These are phyloP conservation scores for Penicillium dipodomyicola DNA, from an alignment of 495 filamentous ascomycete genomes.

Conservation along the genomic window DNA sequence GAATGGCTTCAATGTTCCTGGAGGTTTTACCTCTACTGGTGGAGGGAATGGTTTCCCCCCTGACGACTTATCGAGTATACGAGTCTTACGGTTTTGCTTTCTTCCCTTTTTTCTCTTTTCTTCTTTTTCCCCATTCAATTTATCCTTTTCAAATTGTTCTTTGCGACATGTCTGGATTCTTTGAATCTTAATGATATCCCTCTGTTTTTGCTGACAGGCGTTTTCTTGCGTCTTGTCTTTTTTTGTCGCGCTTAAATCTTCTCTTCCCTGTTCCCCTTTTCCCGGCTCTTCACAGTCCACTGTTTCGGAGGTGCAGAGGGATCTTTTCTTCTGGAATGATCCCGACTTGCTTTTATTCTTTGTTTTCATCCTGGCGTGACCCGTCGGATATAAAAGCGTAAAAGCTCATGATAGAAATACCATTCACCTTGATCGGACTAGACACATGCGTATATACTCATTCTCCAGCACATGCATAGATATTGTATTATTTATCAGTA, in stretches of 20 bases:
- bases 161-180: constrained; percentile 20
- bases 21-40: background rate
- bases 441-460: background rate
- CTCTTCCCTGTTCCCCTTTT: background rate
- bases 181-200: constrained; percentile 37
- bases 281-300: background rate
- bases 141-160: constrained; percentile 2
- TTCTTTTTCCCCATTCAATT: background rate
- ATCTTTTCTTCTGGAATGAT: background rate
- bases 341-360: background rate
- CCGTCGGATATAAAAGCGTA: constrained; percentile 13
- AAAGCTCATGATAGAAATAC: constrained; percentile 32
- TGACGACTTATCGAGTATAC: constrained; percentile 36
- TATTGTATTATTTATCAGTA: background rate
- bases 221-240: constrained; percentile 14
- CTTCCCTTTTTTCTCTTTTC: constrained; percentile 15
- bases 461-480: background rate
- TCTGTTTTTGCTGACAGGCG: constrained; percentile 28
- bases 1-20: constrained; percentile 2
- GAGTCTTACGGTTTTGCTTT: constrained; percentile 29
- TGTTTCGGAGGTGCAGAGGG: background rate
- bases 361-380: constrained; percentile 13
- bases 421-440: constrained; percentile 5
- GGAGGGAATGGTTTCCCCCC: constrained; percentile 10
- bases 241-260: background rate